Base-by-base conservation (phyloP, 768 basidiomycete species). In the Lactarius vividus region DNA sequence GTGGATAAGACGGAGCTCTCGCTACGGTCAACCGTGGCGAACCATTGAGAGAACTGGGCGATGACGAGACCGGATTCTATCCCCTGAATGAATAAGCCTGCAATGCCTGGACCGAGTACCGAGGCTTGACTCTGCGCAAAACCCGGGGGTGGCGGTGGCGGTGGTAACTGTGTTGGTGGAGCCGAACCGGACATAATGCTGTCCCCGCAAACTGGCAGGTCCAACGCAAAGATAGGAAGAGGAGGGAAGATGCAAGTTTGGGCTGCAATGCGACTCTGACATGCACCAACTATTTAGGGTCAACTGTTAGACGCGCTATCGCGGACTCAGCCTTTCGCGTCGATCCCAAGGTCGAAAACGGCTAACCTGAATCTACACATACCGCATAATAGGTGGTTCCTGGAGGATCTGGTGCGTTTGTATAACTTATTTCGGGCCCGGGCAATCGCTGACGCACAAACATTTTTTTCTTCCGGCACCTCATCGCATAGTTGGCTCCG, bases 41-140 rank as follows among this genome's bases (percentile, higher is more conserved):
- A 61, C 64, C 64, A 65, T 18, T 55, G 64, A 49, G 44, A 61
- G 55, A 65, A 46, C 20, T 65, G 64, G 2, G 55, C 15, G 2
- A 65, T 18, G 9, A 65, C 55, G 44, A 65, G 64, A 42, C 60
- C 64, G 1, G 55, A 40, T 26, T n/a, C 35, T 8, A 65, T 4
- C 26, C 60, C 64, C 13, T 65, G 54, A 9, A 57, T 20, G 23
- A 65, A 61, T 2, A 65, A 55, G 13, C 60, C 46, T 23, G 7
- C 44, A 13, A 65, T 57, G 4, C 60, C 59, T 8, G 64, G 46
- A 13, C 55, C 55, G 4, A 65, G 20, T 37, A 52, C 28, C n/a
- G 11, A 13, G 7, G 15, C 29, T 31, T 40, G 55, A 49, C 46
- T 57, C 29, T 52, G 33, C 33, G 33, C 33, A 33, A 33, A 9